Conservation (phyloP, 2,329 filamentous ascomycete genomes). For the Epicoccum nigrum region DNA sequence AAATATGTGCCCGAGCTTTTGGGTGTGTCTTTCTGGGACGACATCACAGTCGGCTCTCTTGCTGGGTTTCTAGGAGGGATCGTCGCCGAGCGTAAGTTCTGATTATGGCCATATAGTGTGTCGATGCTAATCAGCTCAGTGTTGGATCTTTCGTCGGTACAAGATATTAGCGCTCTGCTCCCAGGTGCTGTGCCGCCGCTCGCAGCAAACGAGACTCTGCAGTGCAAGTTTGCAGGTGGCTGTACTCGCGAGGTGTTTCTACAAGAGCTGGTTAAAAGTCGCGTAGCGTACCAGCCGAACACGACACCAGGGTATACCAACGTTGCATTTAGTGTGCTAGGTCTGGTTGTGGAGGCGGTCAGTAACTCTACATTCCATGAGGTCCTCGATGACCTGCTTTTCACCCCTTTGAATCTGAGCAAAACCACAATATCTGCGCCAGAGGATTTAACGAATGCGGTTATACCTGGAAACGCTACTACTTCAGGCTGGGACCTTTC, state of each 20-base stretch:
- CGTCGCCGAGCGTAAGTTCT: slow-evolving; percentile 28
- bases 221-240: slow-evolving; percentile 5
- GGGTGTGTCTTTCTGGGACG: slow-evolving; percentile 36
- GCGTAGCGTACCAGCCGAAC: slow-evolving; percentile 31
- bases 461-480: slow-evolving; percentile 13
- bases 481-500: slow-evolving; percentile 6
- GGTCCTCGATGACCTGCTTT: slow-evolving; percentile 50
- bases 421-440: slow-evolving; percentile 47
- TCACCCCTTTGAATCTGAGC: slow-evolving; percentile 52
- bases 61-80: slow-evolving; percentile 43
- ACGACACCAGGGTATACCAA: background rate
- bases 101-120: background rate
- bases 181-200: slow-evolving; percentile 13
- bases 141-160: background rate
- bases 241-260: slow-evolving; percentile 16
- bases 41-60: slow-evolving; percentile 42
- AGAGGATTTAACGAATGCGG: background rate
- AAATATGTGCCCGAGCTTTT: slow-evolving; percentile 37
- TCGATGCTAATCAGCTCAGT: background rate
- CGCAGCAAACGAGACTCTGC: slow-evolving; percentile 7
- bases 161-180: slow-evolving; percentile 8
- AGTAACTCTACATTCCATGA: slow-evolving; percentile 51
- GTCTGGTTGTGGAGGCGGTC: slow-evolving; percentile 42
- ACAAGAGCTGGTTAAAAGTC: background rate
- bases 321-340: background rate